A percentile compares a stretch with the other conserved stretches of the same genome.
These are phyloP conservation scores for Antarctomyces pellizariae DNA, from an alignment of 495 filamentous ascomycete genomes.

Conservation along the genomic window DNA sequence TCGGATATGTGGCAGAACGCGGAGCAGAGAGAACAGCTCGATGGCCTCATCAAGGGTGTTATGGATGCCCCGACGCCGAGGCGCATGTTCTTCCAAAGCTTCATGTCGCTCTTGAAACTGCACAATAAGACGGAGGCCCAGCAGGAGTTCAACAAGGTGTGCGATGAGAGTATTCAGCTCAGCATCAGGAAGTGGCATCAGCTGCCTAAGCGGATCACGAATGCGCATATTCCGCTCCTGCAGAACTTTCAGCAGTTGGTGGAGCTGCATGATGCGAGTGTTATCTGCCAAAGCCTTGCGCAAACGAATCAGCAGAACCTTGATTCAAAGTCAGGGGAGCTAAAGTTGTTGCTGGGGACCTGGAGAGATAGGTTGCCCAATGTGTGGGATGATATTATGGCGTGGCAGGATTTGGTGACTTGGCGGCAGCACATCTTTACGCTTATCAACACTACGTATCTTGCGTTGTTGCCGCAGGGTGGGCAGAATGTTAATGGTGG, in stretches of 20 bases:
- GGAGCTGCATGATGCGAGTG: slow-evolving; percentile 89
- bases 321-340: slow-evolving; percentile 81
- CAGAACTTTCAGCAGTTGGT: slow-evolving; percentile 98
- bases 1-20: slow-evolving; percentile 77
- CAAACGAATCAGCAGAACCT: slow-evolving; percentile 68
- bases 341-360: slow-evolving; percentile 80
- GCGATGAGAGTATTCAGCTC: slow-evolving; percentile 88
- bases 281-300: slow-evolving; percentile 75
- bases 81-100: slow-evolving; percentile 88
- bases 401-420: slow-evolving; percentile 95
- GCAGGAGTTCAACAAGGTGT: slow-evolving; percentile 65
- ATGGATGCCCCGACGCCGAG: slow-evolving; percentile 92
- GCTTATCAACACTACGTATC: slow-evolving; percentile 84
- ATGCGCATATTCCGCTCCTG: slow-evolving; percentile 82
- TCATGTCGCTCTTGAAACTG: slow-evolving; percentile 84
- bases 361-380: slow-evolving; percentile 95
- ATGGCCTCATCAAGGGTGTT: slow-evolving; percentile 77
- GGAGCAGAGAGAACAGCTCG: slow-evolving; percentile 68
- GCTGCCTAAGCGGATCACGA: slow-evolving; percentile 73
- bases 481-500: slow-evolving; percentile 46
- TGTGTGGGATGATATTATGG: slow-evolving; percentile 97
- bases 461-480: slow-evolving; percentile 60
- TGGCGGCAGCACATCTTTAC: slow-evolving; percentile 99
- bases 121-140: slow-evolving; percentile 66
- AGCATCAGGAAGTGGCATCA: slow-evolving; percentile 98